Conservation (phyloP, 202 grass and related monocot species). For the Carex sylvatica region DNA sequence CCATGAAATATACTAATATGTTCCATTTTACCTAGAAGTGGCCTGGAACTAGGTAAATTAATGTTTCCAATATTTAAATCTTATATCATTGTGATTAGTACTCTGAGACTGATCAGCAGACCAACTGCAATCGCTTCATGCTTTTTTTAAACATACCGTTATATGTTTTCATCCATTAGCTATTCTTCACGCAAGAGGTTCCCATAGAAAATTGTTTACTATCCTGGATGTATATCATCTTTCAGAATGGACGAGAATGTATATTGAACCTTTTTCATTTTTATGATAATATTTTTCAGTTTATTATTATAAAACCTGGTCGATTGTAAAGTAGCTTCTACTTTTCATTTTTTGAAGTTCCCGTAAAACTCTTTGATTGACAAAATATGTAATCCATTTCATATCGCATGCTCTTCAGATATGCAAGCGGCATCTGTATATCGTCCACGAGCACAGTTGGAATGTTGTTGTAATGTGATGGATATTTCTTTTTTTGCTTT, state of each 20-base stretch:
- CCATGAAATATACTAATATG: neutral
- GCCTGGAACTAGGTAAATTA: neutral
- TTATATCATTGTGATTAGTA: neutral
- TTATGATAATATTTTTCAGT: no score
- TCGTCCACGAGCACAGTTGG: neutral
- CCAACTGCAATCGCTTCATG: neutral
- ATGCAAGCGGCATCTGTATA: neutral
- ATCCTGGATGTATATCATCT: neutral
- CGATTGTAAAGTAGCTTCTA: neutral
- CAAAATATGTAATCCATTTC: neutral
- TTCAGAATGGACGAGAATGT: no score
- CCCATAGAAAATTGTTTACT: neutral
- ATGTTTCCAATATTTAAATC: neutral
- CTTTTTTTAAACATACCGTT: neutral
- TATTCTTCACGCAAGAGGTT: neutral
- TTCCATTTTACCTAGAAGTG: neutral
- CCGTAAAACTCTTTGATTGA: neutral
- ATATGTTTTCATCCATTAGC: neutral
- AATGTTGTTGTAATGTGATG: neutral
- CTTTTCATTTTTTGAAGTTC: neutral
- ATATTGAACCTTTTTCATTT: no score
- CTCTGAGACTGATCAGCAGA: neutral
- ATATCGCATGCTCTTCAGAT: neutral
- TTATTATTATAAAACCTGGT: no score
- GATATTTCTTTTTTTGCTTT: neutral